Evolutionary conservation across 805 yeast genomes (phyloP).

Genomic region (Myxozyma nipponensis): DNA sequence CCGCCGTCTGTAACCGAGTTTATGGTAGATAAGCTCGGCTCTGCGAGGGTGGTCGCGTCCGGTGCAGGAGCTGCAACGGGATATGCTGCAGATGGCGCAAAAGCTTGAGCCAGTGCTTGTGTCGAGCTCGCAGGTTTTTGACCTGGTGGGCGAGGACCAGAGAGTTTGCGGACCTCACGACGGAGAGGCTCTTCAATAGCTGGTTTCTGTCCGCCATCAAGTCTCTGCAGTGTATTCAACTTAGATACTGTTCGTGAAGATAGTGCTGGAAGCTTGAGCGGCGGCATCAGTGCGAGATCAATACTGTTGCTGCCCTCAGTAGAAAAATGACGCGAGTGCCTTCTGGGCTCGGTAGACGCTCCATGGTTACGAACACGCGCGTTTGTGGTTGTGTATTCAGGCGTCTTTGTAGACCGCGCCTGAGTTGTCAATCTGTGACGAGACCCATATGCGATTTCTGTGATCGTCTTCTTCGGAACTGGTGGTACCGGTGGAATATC

Average conservation of each 20-base stretch:
- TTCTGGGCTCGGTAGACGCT: conserved; percentile 15
- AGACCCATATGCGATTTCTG: neutral
- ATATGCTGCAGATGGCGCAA: too few species aligned
- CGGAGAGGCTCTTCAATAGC: neutral
- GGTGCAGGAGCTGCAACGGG: too few species aligned
- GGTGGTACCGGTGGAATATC: conserved; percentile 27
- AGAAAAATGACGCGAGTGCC: conserved; percentile 7
- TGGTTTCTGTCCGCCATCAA: neutral
- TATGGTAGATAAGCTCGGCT: too few species aligned
- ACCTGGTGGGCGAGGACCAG: neutral
- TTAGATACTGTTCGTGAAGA: conserved; percentile 13
- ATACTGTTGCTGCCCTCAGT: neutral
- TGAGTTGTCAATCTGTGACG: neutral
- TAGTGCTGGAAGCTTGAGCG: conserved; percentile 9
- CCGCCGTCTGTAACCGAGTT: too few species aligned
- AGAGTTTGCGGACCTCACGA: neutral
- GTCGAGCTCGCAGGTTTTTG: neutral
- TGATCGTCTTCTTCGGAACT: conserved; percentile 5
- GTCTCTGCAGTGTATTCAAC: conserved; percentile 3
- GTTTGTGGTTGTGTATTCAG: neutral
- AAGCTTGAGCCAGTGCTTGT: too few species aligned
- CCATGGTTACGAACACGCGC: conserved; percentile 7
- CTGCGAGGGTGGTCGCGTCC: too few species aligned
- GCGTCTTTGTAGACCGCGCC: neutral
- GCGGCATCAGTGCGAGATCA: conserved; percentile 9